Percentiles rank a stretch among this genome's conserved stretches.
Conservation (phyloP, 2,329 filamentous ascomycete species). For the Monosporascus cannonballus region DNA sequence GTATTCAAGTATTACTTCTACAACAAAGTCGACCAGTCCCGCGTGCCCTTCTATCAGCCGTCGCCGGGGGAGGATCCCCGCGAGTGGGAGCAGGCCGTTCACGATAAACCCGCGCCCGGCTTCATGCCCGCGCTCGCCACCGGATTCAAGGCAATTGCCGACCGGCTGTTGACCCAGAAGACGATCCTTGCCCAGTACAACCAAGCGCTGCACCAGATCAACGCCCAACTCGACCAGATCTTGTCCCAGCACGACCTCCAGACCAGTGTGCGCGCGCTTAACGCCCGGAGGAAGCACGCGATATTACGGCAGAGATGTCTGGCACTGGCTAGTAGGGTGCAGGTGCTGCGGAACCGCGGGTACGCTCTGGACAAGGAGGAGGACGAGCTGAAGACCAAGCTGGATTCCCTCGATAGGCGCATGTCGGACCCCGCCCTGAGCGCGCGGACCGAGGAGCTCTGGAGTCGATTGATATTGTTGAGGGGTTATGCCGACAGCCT, state of each 20-base stretch:
- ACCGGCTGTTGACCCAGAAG: conserved; percentile 67
- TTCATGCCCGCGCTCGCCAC: conserved; percentile 72
- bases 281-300: conserved; percentile 66
- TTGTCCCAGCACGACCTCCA: conserved; percentile 72
- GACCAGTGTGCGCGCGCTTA: conserved; percentile 66
- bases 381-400: conserved; percentile 68
- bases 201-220: conserved; percentile 70
- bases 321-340: conserved; percentile 70
- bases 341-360: conserved; percentile 73
- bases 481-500: conserved; percentile 67
- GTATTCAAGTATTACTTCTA: conserved; percentile 82
- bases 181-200: conserved; percentile 65
- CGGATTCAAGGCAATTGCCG: conserved; percentile 66
- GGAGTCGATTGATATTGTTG: conserved; percentile 72
- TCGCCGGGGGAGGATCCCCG: conserved; percentile 63
- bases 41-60: conserved; percentile 71
- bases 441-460: conserved; percentile 76
- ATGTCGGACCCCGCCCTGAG: conserved; percentile 70
- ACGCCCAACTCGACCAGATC: conserved; percentile 64
- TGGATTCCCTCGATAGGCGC: conserved; percentile 61
- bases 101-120: conserved; percentile 69
- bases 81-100: conserved; percentile 79
- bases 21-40: conserved; percentile 71
- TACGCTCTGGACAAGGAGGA: conserved; percentile 76
- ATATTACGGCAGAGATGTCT: conserved; percentile 68